phyloP scores from a whole-genome alignment of 1,284 basidiomycete genomes.

The Ustilago sp. region DNA sequence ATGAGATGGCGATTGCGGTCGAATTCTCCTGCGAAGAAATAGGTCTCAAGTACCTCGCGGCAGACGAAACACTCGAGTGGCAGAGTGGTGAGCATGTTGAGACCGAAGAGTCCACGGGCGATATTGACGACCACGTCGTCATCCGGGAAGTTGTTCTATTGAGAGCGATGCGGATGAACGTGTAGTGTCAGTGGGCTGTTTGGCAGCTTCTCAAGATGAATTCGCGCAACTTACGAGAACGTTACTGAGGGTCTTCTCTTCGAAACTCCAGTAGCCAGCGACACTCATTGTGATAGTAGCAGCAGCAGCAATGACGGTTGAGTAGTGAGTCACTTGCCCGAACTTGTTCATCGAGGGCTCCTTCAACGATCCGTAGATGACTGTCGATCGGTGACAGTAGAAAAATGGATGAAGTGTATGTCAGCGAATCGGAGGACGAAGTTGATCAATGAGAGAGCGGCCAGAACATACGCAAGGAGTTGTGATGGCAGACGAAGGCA shows the following conservation, averaged over 20 bases:
- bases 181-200: neutral
- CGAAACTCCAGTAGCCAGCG: conserved; percentile 93
- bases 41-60: conserved; percentile 76
- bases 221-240: conserved; percentile 38
- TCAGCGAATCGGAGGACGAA: neutral
- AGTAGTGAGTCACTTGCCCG: conserved; percentile 84
- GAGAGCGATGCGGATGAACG: neutral
- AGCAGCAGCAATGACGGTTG: conserved; percentile 65
- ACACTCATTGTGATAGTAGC: conserved; percentile 76
- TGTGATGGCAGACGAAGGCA: conserved; percentile 69
- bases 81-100: conserved; percentile 98
- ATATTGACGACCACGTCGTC: conserved; percentile 74
- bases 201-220: neutral
- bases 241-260: conserved; percentile 82
- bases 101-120: conserved; percentile 91
- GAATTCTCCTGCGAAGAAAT: conserved; percentile 60
- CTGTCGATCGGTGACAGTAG: neutral
- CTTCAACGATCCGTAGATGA: conserved; percentile 89
- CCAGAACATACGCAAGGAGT: conserved; percentile 55
- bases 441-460: neutral
- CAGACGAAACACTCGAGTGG: conserved; percentile 94
- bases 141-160: conserved; percentile 66
- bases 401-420: neutral
- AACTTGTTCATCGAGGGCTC: conserved; percentile 96
- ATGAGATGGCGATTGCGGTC: conserved; percentile 79